Evolutionary conservation across 177 flowering plant species (phyloP).

Genomic region (Vitis hybrid): DNA sequence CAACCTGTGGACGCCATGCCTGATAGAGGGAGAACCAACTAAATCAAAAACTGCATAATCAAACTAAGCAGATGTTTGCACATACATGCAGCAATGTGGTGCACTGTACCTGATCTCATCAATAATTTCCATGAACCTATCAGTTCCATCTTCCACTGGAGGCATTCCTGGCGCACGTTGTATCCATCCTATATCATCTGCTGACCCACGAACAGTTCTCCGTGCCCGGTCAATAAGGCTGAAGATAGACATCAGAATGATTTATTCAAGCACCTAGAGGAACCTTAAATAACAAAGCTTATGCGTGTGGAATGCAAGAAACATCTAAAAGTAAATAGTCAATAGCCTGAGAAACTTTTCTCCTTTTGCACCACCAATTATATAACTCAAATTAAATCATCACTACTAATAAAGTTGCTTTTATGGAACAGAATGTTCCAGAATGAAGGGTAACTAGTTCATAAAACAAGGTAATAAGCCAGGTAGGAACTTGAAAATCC

Average conservation of each 20-base stretch:
- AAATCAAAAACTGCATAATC: conserved; percentile 16
- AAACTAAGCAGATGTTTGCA: conserved; percentile 1
- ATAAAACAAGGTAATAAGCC: background rate
- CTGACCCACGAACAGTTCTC: conserved; percentile 88
- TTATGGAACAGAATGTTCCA: no score
- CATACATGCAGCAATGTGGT: background rate
- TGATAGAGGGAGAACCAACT: conserved; percentile 30
- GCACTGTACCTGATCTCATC: conserved; percentile 61
- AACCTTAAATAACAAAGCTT: background rate
- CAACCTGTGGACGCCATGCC: conserved; percentile 90
- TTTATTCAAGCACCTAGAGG: background rate
- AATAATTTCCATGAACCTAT: conserved; percentile 69
- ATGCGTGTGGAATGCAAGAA: background rate
- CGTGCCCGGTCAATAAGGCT: conserved; percentile 83
- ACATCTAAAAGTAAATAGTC: background rate
- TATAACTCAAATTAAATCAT: no score
- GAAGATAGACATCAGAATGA: background rate
- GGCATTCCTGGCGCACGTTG: conserved; percentile 70
- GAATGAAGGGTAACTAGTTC: background rate
- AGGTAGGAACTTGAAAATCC: background rate
- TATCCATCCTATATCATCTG: conserved; percentile 97
- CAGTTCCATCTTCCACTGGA: conserved; percentile 88
- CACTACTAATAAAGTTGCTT: no score
- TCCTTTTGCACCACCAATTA: no score
- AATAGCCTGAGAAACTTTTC: background rate